A percentile compares a stretch with the other conserved stretches of the same genome.
These are phyloP conservation scores for Verticillium klebahnii DNA, from an alignment of 2,329 filamentous ascomycete species.

Conservation along the genomic window DNA sequence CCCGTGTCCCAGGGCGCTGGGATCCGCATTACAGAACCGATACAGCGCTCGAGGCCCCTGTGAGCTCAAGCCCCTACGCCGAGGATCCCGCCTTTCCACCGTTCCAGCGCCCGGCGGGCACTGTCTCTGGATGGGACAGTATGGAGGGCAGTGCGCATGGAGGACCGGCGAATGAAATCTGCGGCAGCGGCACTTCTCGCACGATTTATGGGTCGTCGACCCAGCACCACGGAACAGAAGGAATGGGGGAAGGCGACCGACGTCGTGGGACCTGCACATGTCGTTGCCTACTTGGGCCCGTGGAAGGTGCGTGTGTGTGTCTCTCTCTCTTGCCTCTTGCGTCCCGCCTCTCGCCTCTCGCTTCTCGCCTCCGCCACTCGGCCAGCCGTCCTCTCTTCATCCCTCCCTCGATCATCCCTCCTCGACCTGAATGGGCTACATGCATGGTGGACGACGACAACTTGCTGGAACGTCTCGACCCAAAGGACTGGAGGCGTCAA, in stretches of 20 bases:
- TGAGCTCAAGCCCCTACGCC: neutral
- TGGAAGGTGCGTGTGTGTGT: neutral
- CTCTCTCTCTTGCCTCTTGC: neutral
- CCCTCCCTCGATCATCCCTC: neutral
- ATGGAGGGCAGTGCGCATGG: too few species aligned
- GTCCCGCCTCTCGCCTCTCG: neutral
- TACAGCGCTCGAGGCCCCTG: neutral
- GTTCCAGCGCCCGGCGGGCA: too few species aligned
- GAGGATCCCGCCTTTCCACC: neutral
- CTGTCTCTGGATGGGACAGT: too few species aligned
- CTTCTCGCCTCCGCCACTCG: neutral
- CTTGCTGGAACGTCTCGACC: neutral
- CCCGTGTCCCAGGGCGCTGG: neutral
- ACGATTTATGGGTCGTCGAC: neutral
- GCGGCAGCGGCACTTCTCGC: too few species aligned
- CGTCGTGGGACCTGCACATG: neutral
- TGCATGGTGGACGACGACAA: neutral
- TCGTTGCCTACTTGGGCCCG: neutral
- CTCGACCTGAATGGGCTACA: neutral
- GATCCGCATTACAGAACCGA: neutral
- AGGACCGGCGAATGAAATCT: neutral
- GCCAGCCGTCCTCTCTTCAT: neutral
- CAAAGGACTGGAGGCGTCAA: neutral
- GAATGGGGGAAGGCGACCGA: neutral
- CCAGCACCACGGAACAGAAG: neutral